These are phyloP conservation scores for Monilinia fructigena DNA, from an alignment of 2,329 filamentous ascomycete genomes.

Conservation along the genomic window DNA sequence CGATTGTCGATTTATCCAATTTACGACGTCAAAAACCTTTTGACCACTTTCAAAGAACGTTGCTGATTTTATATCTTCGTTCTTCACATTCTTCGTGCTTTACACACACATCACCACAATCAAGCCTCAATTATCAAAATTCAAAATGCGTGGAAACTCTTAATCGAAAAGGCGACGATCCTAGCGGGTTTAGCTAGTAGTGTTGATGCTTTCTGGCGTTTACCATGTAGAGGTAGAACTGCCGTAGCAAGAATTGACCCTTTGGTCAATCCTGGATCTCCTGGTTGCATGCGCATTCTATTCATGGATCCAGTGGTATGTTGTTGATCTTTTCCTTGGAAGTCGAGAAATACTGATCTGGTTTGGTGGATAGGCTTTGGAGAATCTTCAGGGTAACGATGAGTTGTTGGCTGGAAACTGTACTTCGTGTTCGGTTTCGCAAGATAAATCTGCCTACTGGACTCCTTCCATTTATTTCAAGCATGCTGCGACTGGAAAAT, in stretches of 20 bases:
- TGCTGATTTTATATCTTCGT: background rate
- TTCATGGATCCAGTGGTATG: constrained; percentile 76
- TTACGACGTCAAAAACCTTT: background rate
- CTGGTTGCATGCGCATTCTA: constrained; percentile 69
- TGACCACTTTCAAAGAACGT: constrained; percentile 12
- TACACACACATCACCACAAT: background rate
- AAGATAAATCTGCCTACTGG: constrained; percentile 69
- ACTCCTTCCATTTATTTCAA: constrained; percentile 56
- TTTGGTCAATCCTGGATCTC: constrained; percentile 57
- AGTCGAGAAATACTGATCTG: constrained; percentile 22
- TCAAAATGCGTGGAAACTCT: constrained; percentile 19
- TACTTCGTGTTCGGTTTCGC: constrained; percentile 61
- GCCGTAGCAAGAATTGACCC: constrained; percentile 76
- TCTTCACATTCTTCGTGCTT: constrained; percentile 11
- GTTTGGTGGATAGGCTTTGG: constrained; percentile 57
- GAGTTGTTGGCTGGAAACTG: constrained; percentile 60
- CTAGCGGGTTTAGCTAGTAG: background rate
- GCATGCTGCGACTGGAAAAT: constrained; percentile 43
- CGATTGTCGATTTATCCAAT: background rate
- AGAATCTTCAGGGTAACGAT: constrained; percentile 53
- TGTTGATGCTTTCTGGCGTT: constrained; percentile 78
- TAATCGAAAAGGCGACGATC: constrained; percentile 8
- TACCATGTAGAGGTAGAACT: constrained; percentile 73
- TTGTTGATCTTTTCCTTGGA: constrained; percentile 23
- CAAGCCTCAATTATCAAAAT: background rate